Evolutionary conservation across 805 yeast species (phyloP).

Genomic region (Ogataea saltuana): DNA sequence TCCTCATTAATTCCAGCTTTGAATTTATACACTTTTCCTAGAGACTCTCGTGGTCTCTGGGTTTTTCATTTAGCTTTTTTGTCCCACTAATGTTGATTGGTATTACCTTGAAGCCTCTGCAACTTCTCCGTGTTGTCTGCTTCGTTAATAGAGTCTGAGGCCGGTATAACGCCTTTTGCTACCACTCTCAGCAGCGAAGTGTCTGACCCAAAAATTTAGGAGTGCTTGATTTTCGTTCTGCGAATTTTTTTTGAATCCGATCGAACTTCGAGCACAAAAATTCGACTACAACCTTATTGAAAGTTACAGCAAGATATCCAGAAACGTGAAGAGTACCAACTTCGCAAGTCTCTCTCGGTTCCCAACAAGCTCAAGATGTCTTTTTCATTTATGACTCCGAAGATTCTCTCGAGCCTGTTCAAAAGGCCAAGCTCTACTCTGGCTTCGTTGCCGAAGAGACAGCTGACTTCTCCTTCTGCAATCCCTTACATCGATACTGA

Average conservation of each 20-base stretch:
- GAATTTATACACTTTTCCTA: not conserved
- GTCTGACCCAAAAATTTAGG: slow-evolving; percentile 1
- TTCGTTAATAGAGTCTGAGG: too few species aligned
- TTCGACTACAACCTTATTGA: too few species aligned
- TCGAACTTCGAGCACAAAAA: not conserved
- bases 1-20: not conserved
- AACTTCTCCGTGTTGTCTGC: too few species aligned
- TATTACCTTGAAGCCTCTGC: too few species aligned
- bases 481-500: slow-evolving; percentile 48
- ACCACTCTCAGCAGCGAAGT: too few species aligned
- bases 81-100: not conserved
- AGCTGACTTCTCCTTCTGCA: slow-evolving; percentile 48
- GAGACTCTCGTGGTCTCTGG: slow-evolving; percentile 5
- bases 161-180: too few species aligned
- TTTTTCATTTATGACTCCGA: slow-evolving; percentile 1
- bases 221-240: not conserved
- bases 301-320: too few species aligned
- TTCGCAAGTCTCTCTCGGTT: not conserved
- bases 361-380: too few species aligned
- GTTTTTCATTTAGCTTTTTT: slow-evolving; percentile 1
- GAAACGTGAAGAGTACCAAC: too few species aligned
- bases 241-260: slow-evolving; percentile 5
- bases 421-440: slow-evolving; percentile 41
- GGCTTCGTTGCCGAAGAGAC: slow-evolving; percentile 17
- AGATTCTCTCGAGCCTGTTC: slow-evolving; percentile 8